Evolutionary conservation across 306 rosid genomes (phyloP), one percentile per base, ranked within the genome.

Genomic region (Casuarina cunninghamiana): DNA sequence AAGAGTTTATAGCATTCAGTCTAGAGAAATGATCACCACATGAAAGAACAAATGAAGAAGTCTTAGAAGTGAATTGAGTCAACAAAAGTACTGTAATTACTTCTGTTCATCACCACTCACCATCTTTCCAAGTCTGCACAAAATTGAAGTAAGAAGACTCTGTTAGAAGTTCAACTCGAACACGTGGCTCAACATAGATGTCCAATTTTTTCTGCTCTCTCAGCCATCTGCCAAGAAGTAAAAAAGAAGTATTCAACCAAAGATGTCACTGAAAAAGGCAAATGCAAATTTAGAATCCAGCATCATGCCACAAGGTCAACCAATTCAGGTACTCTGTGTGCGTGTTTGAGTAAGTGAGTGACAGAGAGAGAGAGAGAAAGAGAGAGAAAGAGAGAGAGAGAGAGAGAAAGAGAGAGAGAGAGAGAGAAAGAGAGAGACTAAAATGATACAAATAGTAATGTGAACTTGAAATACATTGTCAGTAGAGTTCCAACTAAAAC

Each of bases 181-280:
- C 97, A 1, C 81, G 93, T 51, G 99, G 97, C 81, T 95, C 99
- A 66, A 95, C 99, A 55, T 88, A 95, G 74, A 95, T 80, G 61
- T 88, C 82, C 68, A 93, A 75, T 62, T 84, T 87, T 79, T 85
- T 93, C 77, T 87, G 83, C 86, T 88, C 93, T 85, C 88, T 91
- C 87, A 95, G 77, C 97, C 99, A 95, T 77, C 99, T 95, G 91
- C 73, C 67, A 71, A 76, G 17, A 63, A 19, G 72, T 81, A 60
- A 77, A 58, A 72, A 75, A 51, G 68, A 81, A 45, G 15, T 51
- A 78, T 72, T 75, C 41, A 62, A 46, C 38, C 49, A 16, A 54
- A 55, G 77, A 37, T 54, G 77, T 68, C 51, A 4, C 15, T 65
- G 71, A 35, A 38, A 82, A 46, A 38, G 21, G 55, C 57, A 76